Base-by-base conservation (phyloP, 2,329 filamentous ascomycete genomes). In the Falciphora oryzae region DNA sequence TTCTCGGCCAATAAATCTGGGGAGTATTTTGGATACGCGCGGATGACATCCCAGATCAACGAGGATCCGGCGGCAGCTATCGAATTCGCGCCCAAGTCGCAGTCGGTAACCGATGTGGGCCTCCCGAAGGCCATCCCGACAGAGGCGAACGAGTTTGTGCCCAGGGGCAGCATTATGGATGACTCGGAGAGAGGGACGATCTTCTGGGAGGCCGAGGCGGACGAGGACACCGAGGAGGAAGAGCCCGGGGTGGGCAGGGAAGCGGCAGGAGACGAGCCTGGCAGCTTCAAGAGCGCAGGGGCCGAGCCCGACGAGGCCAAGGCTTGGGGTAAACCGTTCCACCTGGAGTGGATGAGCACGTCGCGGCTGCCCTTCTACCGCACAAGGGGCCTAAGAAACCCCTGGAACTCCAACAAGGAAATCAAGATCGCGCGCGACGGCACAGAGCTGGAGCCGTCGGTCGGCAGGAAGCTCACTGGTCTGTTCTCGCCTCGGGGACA, bases 1-100 rank as follows among this genome's bases (percentile, higher is more conserved):
- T 98, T 98, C 75, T 98, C 94, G 1, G 94, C 94, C 16, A 98
- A 98, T 76, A 97, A 97, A 73, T 97, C 94, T 0, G 94, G 94
- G 16, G 94, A 97, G 75, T 98, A 97, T 73, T 97, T 95, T 77
- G 94, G 94, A 27, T 97, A 96, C 72, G 94, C 93, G 27, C 87
- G 90, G 53, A 98, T 98, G 94, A 80, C 83, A 13, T 97, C 94
- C 28, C 81, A 87, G 4, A 96, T 97, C 71, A 88, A 90, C 69
- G 85, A 93, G 64, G 90, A 96, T 69, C 87, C 89, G 14, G 82
- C 83, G 0, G 85, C 88, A 1, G 85, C 87, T 0, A 86, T 91
- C 61, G 83, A 90, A 71, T 89, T 92, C 75, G 86, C 87, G 5
- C 87, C 87, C 1, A 86, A 87, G 69, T 80, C 83, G 10, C 87